Evolutionary conservation across 768 basidiomycete genomes (phyloP).

Genomic region (Trametes cingulata): DNA sequence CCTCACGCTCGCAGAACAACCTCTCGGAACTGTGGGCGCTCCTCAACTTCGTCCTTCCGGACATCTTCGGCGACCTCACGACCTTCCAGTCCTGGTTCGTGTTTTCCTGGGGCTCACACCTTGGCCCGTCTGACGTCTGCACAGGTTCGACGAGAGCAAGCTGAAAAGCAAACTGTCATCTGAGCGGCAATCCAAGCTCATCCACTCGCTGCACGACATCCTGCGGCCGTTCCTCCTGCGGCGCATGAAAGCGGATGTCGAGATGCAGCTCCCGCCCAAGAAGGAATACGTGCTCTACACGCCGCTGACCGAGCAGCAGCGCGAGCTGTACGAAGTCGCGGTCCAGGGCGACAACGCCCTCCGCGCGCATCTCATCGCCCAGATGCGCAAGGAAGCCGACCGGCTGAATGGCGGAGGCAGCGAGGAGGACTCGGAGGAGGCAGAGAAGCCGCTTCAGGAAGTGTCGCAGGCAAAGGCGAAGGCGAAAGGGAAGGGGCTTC

Average conservation of each 20-base stretch:
- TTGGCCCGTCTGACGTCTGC: conserved; percentile 28
- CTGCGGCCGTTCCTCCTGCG: conserved; percentile 94
- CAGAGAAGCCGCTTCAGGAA: conserved; percentile 32
- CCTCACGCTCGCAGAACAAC: conserved; percentile 80
- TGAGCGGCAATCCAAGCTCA: conserved; percentile 63
- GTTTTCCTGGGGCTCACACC: conserved; percentile 20
- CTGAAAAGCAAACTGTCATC: conserved; percentile 57
- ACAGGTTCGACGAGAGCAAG: conserved; percentile 72
- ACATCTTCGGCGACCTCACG: conserved; percentile 87
- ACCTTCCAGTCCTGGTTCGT: conserved; percentile 85
- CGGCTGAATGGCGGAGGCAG: conserved; percentile 36
- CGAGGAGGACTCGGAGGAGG: conserved; percentile 25
- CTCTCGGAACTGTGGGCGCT: conserved; percentile 93
- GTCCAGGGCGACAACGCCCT: conserved; percentile 59
- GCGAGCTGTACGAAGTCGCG: conserved; percentile 82
- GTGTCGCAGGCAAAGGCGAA: conserved; percentile 31
- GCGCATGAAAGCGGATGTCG: conserved; percentile 88
- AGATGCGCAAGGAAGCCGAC: conserved; percentile 28
- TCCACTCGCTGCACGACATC: conserved; percentile 82
- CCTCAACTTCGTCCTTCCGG: conserved; percentile 93
- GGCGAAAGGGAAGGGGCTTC: conserved; percentile 25
- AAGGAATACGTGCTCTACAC: conserved; percentile 96
- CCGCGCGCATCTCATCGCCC: conserved; percentile 50
- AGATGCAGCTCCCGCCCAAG: conserved; percentile 76
- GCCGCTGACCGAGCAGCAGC: conserved; percentile 79